A percentile compares a stretch with the other conserved stretches of the same genome.
These are phyloP conservation scores for Clohesyomyces aquaticus DNA, from an alignment of 495 filamentous ascomycete genomes.

Conservation along the genomic window DNA sequence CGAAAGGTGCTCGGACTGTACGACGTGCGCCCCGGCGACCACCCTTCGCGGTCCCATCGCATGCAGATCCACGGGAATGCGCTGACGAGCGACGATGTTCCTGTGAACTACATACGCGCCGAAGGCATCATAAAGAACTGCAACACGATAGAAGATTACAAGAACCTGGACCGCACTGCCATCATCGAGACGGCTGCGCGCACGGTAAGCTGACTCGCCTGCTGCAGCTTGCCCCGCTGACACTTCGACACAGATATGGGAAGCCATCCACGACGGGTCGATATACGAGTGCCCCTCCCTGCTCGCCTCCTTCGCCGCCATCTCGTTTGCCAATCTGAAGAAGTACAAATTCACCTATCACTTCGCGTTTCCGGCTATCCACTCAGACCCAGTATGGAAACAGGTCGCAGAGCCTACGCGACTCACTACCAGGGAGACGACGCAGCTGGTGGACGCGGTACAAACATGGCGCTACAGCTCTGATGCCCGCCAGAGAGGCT, in stretches of 20 bases:
- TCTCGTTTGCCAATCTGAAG: constrained; percentile 96
- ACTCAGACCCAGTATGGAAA: constrained; percentile 83
- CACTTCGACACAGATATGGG: constrained; percentile 78
- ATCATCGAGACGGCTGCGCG: constrained; percentile 74
- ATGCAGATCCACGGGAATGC: constrained; percentile 90
- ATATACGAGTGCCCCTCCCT: constrained; percentile 94
- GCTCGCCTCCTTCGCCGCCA: constrained; percentile 80
- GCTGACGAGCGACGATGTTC: constrained; percentile 73
- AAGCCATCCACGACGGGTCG: constrained; percentile 92
- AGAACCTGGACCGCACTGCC: constrained; percentile 68
- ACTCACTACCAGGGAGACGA: constrained; percentile 68
- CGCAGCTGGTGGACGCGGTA: constrained; percentile 72
- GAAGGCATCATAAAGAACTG: constrained; percentile 95
- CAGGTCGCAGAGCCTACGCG: constrained; percentile 42
- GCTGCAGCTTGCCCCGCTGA: neutral
- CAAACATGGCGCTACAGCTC: constrained; percentile 83
- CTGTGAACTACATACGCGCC: constrained; percentile 72
- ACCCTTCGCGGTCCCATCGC: constrained; percentile 71
- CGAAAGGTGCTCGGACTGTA: constrained; percentile 87
- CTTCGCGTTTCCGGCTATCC: constrained; percentile 92
- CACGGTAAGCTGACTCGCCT: constrained; percentile 60
- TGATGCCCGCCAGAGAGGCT: constrained; percentile 83
- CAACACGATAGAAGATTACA: constrained; percentile 94
- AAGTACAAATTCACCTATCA: constrained; percentile 94
- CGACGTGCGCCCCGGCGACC: constrained; percentile 71